These are phyloP conservation scores for Tylopilus orsonianus DNA, from an alignment of 1,284 basidiomycete species.

Conservation along the genomic window DNA sequence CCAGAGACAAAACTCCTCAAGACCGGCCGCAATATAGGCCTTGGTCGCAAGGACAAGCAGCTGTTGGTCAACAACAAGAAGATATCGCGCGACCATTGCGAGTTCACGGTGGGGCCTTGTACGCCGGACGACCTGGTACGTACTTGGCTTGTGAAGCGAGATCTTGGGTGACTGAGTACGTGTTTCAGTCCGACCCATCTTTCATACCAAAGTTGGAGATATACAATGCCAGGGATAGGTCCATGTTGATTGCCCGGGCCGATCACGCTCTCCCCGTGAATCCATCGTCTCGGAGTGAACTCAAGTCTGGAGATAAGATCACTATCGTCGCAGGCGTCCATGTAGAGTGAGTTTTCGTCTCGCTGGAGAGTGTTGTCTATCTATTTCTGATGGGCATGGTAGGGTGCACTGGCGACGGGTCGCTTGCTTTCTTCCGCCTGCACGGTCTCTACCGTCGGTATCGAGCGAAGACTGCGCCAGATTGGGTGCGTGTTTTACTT, in stretches of 20 bases:
- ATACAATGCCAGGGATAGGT: conserved; percentile 46
- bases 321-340: conserved; percentile 44
- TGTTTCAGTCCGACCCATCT: conserved; percentile 39
- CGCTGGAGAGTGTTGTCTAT: background rate
- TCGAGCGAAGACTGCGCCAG: conserved; percentile 48
- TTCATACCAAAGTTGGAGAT: conserved; percentile 44
- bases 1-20: conserved; percentile 64
- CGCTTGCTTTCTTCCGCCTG: conserved; percentile 48
- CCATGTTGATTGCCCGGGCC: conserved; percentile 39
- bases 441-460: conserved; percentile 30
- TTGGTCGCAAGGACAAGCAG: conserved; percentile 55
- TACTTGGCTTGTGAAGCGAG: background rate
- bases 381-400: conserved; percentile 3
- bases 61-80: conserved; percentile 57
- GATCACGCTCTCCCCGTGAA: conserved; percentile 32
- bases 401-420: conserved; percentile 57
- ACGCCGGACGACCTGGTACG: conserved; percentile 54
- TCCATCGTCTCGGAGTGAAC: conserved; percentile 30
- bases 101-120: conserved; percentile 52
- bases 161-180: background rate
- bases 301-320: conserved; percentile 53
- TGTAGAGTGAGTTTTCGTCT: conserved; percentile 42
- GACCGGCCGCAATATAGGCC: conserved; percentile 46
- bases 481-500: conserved; percentile 43
- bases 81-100: conserved; percentile 58